Evolutionary conservation across 1,284 basidiomycete species (phyloP).

Genomic region (Meripilus lineatus): DNA sequence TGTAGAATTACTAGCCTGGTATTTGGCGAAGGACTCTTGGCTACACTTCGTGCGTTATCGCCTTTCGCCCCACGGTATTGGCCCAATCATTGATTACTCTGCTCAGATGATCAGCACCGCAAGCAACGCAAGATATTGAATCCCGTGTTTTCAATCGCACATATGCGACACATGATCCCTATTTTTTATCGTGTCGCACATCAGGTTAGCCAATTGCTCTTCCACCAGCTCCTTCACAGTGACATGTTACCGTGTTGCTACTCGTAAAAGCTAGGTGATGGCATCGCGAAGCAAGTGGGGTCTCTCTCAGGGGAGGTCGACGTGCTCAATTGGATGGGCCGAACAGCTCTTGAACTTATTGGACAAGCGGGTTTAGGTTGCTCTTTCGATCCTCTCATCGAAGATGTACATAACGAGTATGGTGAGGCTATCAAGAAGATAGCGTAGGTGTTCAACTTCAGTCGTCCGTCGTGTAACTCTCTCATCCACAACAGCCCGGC

Average conservation of each 20-base stretch:
- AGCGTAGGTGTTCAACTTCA: neutral
- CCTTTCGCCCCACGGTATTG: neutral
- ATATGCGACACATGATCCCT: neutral
- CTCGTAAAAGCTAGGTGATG: neutral
- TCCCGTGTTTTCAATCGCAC: slow-evolving; percentile 13
- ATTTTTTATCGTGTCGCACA: slow-evolving; percentile 1
- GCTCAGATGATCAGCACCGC: slow-evolving; percentile 23
- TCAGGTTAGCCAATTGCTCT: slow-evolving; percentile 1
- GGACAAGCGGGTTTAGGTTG: slow-evolving; percentile 1
- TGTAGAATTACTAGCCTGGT: neutral
- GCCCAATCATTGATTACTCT: neutral
- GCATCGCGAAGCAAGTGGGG: neutral
- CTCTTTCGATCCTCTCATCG: slow-evolving; percentile 2
- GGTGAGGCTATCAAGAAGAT: neutral
- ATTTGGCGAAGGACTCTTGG: neutral
- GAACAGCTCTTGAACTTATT: neutral
- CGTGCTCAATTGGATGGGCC: neutral
- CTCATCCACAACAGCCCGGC: no score
- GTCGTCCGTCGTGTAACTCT: neutral
- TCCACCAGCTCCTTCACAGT: neutral
- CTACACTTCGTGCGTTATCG: neutral
- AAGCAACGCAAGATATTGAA: slow-evolving; percentile 29
- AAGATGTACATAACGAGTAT: neutral
- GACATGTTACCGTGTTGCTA: neutral
- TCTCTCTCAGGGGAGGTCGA: neutral